phyloP scores from a whole-genome alignment of 2,329 filamentous ascomycete genomes.

The Lasiodiplodia citricola region DNA sequence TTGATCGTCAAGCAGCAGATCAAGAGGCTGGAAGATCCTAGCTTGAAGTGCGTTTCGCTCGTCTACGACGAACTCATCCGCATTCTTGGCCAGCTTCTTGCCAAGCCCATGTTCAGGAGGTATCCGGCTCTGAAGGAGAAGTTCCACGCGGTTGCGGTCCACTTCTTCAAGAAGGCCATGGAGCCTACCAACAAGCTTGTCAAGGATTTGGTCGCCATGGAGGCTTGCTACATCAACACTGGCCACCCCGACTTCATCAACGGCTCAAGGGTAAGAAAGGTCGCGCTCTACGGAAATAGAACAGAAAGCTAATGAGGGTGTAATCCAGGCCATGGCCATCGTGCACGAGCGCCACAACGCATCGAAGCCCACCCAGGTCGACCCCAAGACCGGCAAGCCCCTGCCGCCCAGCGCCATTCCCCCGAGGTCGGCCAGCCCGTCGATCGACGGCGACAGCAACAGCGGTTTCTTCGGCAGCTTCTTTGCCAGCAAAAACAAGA shows the following conservation, averaged over 20 bases:
- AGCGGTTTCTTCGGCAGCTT: constrained; percentile 96
- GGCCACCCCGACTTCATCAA: constrained; percentile 98
- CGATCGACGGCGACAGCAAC: constrained; percentile 66
- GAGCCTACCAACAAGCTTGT: constrained; percentile 98
- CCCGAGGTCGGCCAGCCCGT: constrained; percentile 76
- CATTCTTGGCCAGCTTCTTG: constrained; percentile 86
- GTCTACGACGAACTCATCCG: constrained; percentile 98
- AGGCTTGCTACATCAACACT: constrained; percentile 97
- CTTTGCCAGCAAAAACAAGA: constrained; percentile 99
- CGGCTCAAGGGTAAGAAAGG: constrained; percentile 73
- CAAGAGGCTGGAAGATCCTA: constrained; percentile 93
- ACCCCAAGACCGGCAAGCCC: constrained; percentile 98
- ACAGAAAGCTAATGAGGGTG: neutral
- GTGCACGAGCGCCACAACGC: constrained; percentile 90
- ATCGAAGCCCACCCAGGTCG: constrained; percentile 87
- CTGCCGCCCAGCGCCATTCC: constrained; percentile 70
- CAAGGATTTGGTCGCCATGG: constrained; percentile 90
- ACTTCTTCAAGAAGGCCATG: constrained; percentile 98
- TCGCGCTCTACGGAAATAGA: neutral
- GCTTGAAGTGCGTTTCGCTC: constrained; percentile 93
- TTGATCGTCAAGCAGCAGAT: constrained; percentile 99
- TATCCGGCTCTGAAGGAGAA: constrained; percentile 98
- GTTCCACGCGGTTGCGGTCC: constrained; percentile 88
- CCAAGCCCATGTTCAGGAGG: constrained; percentile 86
- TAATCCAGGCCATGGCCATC: constrained; percentile 83